Evolutionary conservation across 2,329 filamentous ascomycete genomes (phyloP), one percentile per base, ranked within the genome.

Genomic region (Hypoxylon sp.): DNA sequence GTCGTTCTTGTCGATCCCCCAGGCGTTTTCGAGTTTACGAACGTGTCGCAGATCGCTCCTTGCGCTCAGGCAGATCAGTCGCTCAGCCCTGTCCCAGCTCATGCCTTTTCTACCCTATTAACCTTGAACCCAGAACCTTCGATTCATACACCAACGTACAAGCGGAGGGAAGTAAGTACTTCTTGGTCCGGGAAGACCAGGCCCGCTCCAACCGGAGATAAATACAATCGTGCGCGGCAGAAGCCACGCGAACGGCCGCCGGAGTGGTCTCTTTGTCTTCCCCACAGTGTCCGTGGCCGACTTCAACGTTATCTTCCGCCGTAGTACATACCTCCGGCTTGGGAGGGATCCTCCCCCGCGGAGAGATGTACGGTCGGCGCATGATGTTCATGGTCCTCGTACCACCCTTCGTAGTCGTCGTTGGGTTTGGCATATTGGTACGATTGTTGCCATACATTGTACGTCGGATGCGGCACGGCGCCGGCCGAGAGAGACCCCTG

Each of bases 371-470:
- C 60, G 5, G 66, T 53, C 42, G 64, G 10, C 20, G 48, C 44
- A 22, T 62, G 77, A 53, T 81, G 81, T 44, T 71, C 74, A 81
- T 82, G 83, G n/a, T 74, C 77, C 11, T 77, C 76, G 68, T 82
- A 85, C 73, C 73, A 76, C 3, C 49, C 64, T 6, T 44, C 64
- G 49, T 71, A 73, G 2, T 76, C 65, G 2, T 81, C 82, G 30
- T 68, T 66, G n/a, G 76, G 73, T 70, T 80, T 83, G 27, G 78
- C 60, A 69, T 83, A 85, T n/a, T 80, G 73, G 56, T 83, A 84
- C 30, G 81, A 77, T 50, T 83, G 82, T 35, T 82, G 81, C 85
- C 85, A 87, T 17, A 79, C 66, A 10, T 80, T 77, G 66, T 84
- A 85, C 37, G 73, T 77, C 6, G 81, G 67, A 13, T 81, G 71